Percentiles rank a stretch among this genome's conserved stretches.
Conservation (phyloP, 1,139 yeast genomes). For the Fermentozyma sake region DNA sequence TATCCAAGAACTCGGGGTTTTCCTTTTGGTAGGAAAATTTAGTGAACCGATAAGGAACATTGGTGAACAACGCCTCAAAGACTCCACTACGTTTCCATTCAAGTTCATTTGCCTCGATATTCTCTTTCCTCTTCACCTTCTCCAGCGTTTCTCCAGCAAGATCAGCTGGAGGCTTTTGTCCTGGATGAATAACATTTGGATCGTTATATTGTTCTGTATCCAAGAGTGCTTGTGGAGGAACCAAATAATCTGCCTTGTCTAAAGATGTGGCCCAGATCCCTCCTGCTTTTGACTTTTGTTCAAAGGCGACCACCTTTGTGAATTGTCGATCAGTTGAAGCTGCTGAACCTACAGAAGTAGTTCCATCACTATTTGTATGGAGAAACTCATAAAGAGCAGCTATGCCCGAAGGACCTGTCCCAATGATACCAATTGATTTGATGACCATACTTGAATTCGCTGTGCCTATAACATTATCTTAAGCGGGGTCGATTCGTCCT, state of each 20-base stretch:
- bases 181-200: constrained; percentile 24
- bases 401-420: constrained; percentile 37
- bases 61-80: constrained; percentile 31
- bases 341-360: constrained; percentile 21
- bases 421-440: constrained; percentile 30
- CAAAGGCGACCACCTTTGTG: constrained; percentile 30
- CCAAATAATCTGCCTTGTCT: constrained; percentile 19
- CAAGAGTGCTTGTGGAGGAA: constrained; percentile 27
- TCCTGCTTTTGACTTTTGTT: constrained; percentile 28
- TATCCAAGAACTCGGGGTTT: constrained; percentile 23
- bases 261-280: constrained; percentile 32
- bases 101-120: constrained; percentile 13
- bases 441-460: no score
- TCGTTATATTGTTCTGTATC: constrained; percentile 23
- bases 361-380: constrained; percentile 29
- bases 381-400: constrained; percentile 33
- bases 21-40: constrained; percentile 37
- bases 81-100: constrained; percentile 42
- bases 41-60: constrained; percentile 41
- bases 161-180: constrained; percentile 13
- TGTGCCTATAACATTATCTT: no score
- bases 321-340: constrained; percentile 18
- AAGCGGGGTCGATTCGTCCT: no score
- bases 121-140: constrained; percentile 7
- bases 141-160: constrained; percentile 13